Base-by-base conservation (phyloP, 1,284 basidiomycete genomes). In the Boletus coffeatus region DNA sequence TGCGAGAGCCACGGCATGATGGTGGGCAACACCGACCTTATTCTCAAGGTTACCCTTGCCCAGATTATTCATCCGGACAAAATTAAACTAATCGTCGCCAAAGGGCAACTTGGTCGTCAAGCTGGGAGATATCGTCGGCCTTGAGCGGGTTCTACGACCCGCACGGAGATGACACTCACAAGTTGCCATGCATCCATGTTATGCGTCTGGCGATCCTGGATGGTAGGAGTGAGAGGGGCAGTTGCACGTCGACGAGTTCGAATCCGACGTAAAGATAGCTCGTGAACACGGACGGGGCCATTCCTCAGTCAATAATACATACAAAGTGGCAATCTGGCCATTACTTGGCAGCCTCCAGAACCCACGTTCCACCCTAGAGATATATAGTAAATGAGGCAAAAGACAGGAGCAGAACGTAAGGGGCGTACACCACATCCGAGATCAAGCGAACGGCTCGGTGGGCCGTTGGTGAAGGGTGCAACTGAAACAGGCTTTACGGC, bases 81-180 rank as follows among this genome's bases (percentile, higher is more conserved):
- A 83, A 70, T 91, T 89, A 65, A 91, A 91, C 67, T 88, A 83
- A 64, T 90, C 87, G 62, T 91, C 89, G 16, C 89, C 87, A 68
- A 90, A 91, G 1, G 89, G 89, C 13, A 91, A 77, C 67, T 81
- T 86, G 9, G 83, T 88, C 48, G 88, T 87, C 67, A 91, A 73
- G 73, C 89, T 91, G 65, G 32, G 53, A 21, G 25, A 56, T 16
- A 25, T 36, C 8, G 41, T 37, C n/a, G 37, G 39, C 64, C 63
- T 62, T 43, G 29, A 60, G 59, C n/a, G 18, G 55, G 57, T 34
- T 55, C 18, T 32, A 37, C 21, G 56, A 16, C 14, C 10, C 16
- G 4, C 16, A 11, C 8, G 5, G 39, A 55, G 52, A 56, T 2
- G 64, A 63, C 14, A 76, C 85, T 67, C 70, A 90, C 89, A 91